These are phyloP conservation scores for Emericellopsis terricola DNA, from an alignment of 495 filamentous ascomycete species.

Conservation along the genomic window DNA sequence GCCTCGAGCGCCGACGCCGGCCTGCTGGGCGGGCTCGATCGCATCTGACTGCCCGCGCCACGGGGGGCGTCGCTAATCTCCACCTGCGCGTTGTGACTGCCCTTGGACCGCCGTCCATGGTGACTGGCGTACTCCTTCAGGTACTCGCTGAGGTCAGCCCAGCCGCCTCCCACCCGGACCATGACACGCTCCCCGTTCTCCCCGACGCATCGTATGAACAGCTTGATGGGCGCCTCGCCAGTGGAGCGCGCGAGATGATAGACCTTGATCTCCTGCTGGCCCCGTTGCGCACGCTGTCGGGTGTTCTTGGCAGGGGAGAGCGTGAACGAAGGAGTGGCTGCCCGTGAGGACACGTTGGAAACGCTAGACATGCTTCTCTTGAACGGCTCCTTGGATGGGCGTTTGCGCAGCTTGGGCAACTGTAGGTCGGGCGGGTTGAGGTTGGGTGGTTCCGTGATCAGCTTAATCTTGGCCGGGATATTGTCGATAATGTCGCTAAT, in stretches of 20 bases:
- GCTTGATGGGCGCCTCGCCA: constrained; percentile 71
- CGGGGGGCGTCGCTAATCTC: constrained; percentile 39
- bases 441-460: constrained; percentile 32
- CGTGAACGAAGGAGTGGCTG: constrained; percentile 51
- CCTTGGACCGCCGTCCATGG: constrained; percentile 46
- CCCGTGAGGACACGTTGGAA: constrained; percentile 27
- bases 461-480: constrained; percentile 63
- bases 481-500: constrained; percentile 68
- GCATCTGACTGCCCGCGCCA: constrained; percentile 21
- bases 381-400: constrained; percentile 14
- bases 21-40: constrained; percentile 26
- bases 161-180: constrained; percentile 92
- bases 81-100: constrained; percentile 23
- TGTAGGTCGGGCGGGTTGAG: constrained; percentile 29
- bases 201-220: constrained; percentile 83
- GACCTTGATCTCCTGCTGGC: constrained; percentile 58
- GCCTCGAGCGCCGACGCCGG: constrained; percentile 17
- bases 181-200: constrained; percentile 85
- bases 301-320: constrained; percentile 35
- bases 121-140: constrained; percentile 84
- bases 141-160: constrained; percentile 90
- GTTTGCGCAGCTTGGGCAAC: constrained; percentile 18
- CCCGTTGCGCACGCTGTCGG: constrained; percentile 22
- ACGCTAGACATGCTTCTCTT: constrained; percentile 22
- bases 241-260: constrained; percentile 82